Percentiles rank a stretch among this genome's conserved stretches.
These are phyloP conservation scores for Zychaea mexicana DNA, from an alignment of 371 early-diverging fungal genomes.

Conservation along the genomic window DNA sequence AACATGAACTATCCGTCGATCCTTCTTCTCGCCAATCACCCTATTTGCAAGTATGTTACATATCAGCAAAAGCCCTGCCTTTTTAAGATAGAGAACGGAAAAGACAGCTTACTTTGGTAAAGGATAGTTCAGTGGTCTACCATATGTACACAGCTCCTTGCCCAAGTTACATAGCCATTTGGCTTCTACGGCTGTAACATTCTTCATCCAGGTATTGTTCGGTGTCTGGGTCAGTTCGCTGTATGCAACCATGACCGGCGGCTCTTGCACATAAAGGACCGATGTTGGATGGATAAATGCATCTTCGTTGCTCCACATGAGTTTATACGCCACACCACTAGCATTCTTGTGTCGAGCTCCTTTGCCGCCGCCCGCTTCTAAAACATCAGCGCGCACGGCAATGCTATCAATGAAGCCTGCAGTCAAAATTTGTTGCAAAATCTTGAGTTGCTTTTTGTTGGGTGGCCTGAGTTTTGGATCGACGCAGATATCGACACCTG, in stretches of 20 bases:
- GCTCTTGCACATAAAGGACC: slow-evolving; percentile 63
- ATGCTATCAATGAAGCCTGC: slow-evolving; percentile 92
- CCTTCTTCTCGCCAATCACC: slow-evolving; percentile 49
- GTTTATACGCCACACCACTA: slow-evolving; percentile 67
- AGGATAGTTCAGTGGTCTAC: slow-evolving; percentile 66
- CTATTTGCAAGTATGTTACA: too few relatives aligned
- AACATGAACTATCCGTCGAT: slow-evolving; percentile 69
- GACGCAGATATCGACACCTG: slow-evolving; percentile 52
- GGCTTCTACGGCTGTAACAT: slow-evolving; percentile 76
- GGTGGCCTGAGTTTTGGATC: slow-evolving; percentile 81
- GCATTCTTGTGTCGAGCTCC: slow-evolving; percentile 47
- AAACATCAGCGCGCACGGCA: slow-evolving; percentile 76
- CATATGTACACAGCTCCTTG: slow-evolving; percentile 65
- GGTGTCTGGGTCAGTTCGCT: slow-evolving; percentile 60
- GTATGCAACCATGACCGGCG: slow-evolving; percentile 80
- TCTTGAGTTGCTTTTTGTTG: slow-evolving; percentile 59
- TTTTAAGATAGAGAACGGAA: not conserved
- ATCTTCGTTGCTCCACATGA: slow-evolving; percentile 81
- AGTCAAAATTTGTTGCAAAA: slow-evolving; percentile 83
- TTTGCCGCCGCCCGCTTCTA: slow-evolving; percentile 60
- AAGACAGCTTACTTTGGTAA: slow-evolving; percentile 60
- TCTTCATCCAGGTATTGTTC: slow-evolving; percentile 74
- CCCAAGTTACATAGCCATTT: slow-evolving; percentile 81
- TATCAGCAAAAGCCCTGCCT: not conserved
- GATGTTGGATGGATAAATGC: slow-evolving; percentile 80